phyloP scores from a whole-genome alignment of 495 filamentous ascomycete species.

The Lasiosphaeria hispida region DNA sequence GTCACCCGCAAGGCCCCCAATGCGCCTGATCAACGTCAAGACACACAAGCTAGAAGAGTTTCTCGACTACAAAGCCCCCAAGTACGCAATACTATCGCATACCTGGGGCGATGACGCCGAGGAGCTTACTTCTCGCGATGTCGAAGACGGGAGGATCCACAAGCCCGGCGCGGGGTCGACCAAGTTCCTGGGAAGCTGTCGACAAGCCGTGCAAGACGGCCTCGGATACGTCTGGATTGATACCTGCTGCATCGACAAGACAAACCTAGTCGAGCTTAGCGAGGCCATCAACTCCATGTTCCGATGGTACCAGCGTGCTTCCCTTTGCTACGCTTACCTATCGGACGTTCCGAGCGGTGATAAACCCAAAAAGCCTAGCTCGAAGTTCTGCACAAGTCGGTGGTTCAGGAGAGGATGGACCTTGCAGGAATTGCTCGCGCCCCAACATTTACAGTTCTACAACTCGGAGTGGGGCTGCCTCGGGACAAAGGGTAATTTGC shows the following conservation, averaged over 20 bases:
- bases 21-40: conserved; percentile 8
- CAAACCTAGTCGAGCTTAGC: background rate
- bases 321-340: background rate
- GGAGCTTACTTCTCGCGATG: background rate
- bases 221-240: background rate
- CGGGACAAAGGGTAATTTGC: too few relatives aligned
- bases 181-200: too few relatives aligned
- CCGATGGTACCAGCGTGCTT: background rate
- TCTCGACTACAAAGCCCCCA: background rate
- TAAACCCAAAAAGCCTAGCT: too few relatives aligned
- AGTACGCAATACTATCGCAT: background rate
- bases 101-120: conserved; percentile 8
- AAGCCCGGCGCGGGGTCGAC: too few relatives aligned
- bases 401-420: too few relatives aligned
- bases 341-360: background rate
- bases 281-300: conserved; percentile 2
- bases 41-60: background rate
- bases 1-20: too few relatives aligned
- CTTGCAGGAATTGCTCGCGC: too few relatives aligned
- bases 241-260: background rate
- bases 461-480: too few relatives aligned
- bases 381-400: too few relatives aligned
- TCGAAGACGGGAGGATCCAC: background rate
- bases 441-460: too few relatives aligned
- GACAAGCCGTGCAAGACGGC: background rate